Base-by-base conservation (phyloP, 2,329 filamentous ascomycete genomes). In the Neofusicoccum ribis region DNA sequence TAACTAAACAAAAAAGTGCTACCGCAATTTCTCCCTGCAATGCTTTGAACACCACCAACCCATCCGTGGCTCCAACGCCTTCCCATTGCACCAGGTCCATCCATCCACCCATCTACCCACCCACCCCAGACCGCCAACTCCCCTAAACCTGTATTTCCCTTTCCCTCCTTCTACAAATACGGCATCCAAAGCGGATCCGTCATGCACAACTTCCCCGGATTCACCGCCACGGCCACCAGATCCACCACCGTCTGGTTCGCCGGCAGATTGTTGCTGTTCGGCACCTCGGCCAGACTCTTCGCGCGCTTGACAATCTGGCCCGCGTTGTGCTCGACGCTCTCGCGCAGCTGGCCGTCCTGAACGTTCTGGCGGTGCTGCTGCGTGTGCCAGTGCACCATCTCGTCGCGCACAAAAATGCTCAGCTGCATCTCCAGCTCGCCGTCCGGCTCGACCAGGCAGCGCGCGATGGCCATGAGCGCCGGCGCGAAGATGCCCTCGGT, bases 201-300 rank as follows among this genome's bases (percentile, higher is more conserved):
- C 78, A 91, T 87, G 50, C 91, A 89, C 78, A 99, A 78, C 76
- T 95, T 93, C 81, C 91, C 88, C 1, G 95, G 95, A 79, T 97
- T 96, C 15, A 96, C 93, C 1, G 94, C 93, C 80, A 90, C 90
- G n/a, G 91, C 91, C 68, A 99, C 91, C 68, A 96, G 80, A 79
- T 99, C 95, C 73, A 99, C 94, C 36, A 97, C 92, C 46, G 94
- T 98, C 84, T 99, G 95, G 78, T 96, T 97, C 27, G 94, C 94
- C 6, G 95, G 95, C 70, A 99, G 80, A 74, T 93, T 94, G 23
- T 74, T 71, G 68, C 91, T 89, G 37, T 88, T 87, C 0, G 91
- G 91, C 43, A 86, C 82, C 71, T 92, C 91, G 1, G 94, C 94
- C 64, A 99, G 82, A 74, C 89, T 92, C 68, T 93, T 85, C 3